These are phyloP conservation scores for Pythium grandisporangium DNA, from an alignment of 352 stramenopile genomes.

Conservation along the genomic window DNA sequence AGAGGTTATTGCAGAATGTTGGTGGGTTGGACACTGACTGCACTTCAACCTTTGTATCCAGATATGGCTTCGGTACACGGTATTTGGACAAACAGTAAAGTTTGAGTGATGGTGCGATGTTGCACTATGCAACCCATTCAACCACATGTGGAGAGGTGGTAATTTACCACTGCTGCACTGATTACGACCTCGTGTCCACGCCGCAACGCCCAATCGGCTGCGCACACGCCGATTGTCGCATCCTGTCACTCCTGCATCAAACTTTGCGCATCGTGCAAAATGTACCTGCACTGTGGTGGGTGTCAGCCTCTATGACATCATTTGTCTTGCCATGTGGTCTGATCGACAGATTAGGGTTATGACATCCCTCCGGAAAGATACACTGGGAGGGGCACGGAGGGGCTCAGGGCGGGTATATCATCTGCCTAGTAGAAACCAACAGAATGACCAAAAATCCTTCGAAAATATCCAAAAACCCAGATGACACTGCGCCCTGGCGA, in stretches of 20 bases:
- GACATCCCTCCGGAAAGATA: slow-evolving; percentile 13
- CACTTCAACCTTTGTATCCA: slow-evolving; percentile 13
- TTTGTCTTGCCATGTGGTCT: slow-evolving; percentile 5
- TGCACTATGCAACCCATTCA: slow-evolving; percentile 12
- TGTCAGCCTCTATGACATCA: too few relatives aligned
- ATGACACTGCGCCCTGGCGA: slow-evolving; percentile 1
- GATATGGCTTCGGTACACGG: not conserved
- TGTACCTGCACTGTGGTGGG: slow-evolving; percentile 1
- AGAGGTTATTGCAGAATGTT: slow-evolving; percentile 13
- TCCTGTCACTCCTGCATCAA: slow-evolving; percentile 5
- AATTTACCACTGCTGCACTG: slow-evolving; percentile 4
- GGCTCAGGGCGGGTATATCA: slow-evolving; percentile 4
- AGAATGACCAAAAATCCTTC: slow-evolving; percentile 6
- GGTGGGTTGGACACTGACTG: slow-evolving; percentile 11
- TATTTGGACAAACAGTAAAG: slow-evolving; percentile 8
- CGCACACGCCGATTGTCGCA: slow-evolving; percentile 10
- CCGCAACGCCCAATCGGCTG: slow-evolving; percentile 5
- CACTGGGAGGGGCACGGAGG: slow-evolving; percentile 2
- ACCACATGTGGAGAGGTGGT: not conserved
- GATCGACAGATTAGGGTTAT: slow-evolving; percentile 11
- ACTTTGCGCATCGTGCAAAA: slow-evolving; percentile 4
- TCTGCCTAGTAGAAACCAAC: slow-evolving; percentile 16
- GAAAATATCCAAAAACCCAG: slow-evolving; percentile 11
- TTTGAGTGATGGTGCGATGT: slow-evolving; percentile 12
- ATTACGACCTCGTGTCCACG: slow-evolving; percentile 3